phyloP scores from a whole-genome alignment of 768 basidiomycete genomes.

The Kwoniella dejecticola region DNA sequence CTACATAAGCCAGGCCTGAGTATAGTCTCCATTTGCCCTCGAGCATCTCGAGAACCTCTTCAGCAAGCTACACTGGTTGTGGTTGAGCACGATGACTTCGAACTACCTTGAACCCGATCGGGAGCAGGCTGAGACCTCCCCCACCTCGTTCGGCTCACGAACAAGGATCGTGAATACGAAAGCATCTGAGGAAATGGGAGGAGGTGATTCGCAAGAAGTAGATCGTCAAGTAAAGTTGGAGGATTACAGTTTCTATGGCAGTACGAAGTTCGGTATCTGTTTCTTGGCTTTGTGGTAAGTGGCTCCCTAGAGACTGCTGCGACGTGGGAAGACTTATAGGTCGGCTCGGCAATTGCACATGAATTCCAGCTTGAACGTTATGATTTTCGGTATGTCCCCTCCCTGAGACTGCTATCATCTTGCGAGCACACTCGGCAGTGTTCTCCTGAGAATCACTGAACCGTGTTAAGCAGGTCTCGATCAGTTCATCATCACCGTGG shows the following conservation, averaged over 20 bases:
- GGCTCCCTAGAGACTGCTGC: not conserved
- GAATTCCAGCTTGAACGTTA: conserved; percentile 21
- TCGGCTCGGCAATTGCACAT: not conserved
- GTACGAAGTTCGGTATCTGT: conserved; percentile 25
- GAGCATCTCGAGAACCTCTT: too few species aligned
- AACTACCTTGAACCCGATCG: not conserved
- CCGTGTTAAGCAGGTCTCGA: conserved; percentile 11
- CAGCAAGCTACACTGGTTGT: too few species aligned
- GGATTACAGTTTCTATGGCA: conserved; percentile 28
- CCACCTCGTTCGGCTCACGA: conserved; percentile 14
- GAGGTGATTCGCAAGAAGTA: too few species aligned
- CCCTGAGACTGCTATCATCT: not conserved
- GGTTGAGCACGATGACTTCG: not conserved
- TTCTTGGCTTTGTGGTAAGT: conserved; percentile 36
- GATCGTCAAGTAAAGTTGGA: not conserved
- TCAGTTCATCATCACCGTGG: conserved; percentile 37
- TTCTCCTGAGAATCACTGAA: not conserved
- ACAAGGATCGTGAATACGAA: conserved; percentile 5
- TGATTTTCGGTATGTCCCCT: conserved; percentile 25
- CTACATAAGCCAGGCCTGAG: too few species aligned
- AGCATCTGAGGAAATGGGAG: not conserved
- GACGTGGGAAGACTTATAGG: not conserved
- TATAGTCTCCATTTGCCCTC: too few species aligned
- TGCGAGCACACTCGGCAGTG: not conserved
- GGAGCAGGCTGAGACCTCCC: conserved; percentile 4